Conservation (phyloP, 768 basidiomycete species). For the Ramaria sp. region DNA sequence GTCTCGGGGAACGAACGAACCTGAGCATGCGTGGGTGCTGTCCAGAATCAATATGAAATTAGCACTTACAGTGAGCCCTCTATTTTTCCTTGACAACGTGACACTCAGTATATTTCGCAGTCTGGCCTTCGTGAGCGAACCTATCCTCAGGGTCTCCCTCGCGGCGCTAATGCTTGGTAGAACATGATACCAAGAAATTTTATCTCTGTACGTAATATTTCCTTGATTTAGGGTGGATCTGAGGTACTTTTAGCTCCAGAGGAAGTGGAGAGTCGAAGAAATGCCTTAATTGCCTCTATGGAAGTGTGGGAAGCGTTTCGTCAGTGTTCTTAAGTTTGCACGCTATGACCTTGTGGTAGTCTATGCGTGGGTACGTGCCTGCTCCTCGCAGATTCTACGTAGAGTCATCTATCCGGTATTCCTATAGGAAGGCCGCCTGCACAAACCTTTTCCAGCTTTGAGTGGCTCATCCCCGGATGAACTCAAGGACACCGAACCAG, state of each 20-base stretch:
- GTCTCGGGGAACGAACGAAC: background rate
- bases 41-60: conserved; percentile 6
- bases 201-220: background rate
- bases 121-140: conserved; percentile 1
- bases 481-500: background rate
- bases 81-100: background rate
- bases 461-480: background rate
- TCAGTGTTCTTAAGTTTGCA: too few species aligned
- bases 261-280: background rate
- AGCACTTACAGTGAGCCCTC: background rate
- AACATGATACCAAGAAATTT: conserved; percentile 6
- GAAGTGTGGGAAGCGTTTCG: conserved; percentile 2
- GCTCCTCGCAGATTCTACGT: background rate
- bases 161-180: background rate
- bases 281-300: background rate
- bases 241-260: background rate
- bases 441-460: background rate
- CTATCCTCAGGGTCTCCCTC: background rate
- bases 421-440: background rate
- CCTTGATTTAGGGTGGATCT: too few species aligned
- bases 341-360: too few species aligned
- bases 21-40: conserved; percentile 4
- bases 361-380: background rate
- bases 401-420: background rate
- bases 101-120: background rate